A percentile compares a stretch with the other conserved stretches of the same genome.
These are phyloP conservation scores for Neurospora sp. DNA, from an alignment of 495 filamentous ascomycete genomes.

Conservation along the genomic window DNA sequence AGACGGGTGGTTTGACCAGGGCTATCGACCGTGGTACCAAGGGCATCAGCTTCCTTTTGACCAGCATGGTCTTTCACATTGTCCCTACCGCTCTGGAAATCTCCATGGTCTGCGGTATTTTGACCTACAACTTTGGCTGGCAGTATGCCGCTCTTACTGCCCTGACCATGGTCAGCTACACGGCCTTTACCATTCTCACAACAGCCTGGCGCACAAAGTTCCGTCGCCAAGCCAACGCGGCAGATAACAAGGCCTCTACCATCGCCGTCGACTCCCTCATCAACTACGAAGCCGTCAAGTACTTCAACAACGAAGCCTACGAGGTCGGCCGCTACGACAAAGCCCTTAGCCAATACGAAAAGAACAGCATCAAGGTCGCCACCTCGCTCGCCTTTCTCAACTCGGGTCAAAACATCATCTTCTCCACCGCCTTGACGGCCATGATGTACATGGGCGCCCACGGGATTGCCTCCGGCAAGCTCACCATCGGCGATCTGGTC, in stretches of 20 bases:
- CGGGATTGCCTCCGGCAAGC: conserved; percentile 65
- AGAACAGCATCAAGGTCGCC: conserved; percentile 89
- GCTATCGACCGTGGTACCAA: conserved; percentile 97
- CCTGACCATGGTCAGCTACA: conserved; percentile 84
- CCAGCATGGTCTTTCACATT: conserved; percentile 97
- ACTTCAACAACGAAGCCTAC: conserved; percentile 97
- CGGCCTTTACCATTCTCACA: conserved; percentile 87
- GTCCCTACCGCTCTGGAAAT: conserved; percentile 92
- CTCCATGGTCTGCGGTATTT: conserved; percentile 80
- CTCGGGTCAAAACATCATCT: conserved; percentile 97
- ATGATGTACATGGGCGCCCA: conserved; percentile 97
- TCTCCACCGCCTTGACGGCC: conserved; percentile 83
- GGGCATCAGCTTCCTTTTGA: conserved; percentile 92
- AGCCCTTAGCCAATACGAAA: conserved; percentile 78
- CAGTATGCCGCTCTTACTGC: conserved; percentile 89
- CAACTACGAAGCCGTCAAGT: conserved; percentile 98
- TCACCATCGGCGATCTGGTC: conserved; percentile 94
- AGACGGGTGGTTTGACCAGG: conserved; percentile 87
- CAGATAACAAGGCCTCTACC: conserved; percentile 90
- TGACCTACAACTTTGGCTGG: conserved; percentile 90
- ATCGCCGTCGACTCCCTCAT: conserved; percentile 94
- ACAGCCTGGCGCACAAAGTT: conserved; percentile 97
- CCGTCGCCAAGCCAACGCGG: conserved; percentile 84
- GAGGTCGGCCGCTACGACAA: conserved; percentile 86
- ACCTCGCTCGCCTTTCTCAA: conserved; percentile 90